Evolutionary conservation across 2,329 filamentous ascomycete species (phyloP), one percentile per base, ranked within the genome.

Genomic region (Falciphora oryzae): DNA sequence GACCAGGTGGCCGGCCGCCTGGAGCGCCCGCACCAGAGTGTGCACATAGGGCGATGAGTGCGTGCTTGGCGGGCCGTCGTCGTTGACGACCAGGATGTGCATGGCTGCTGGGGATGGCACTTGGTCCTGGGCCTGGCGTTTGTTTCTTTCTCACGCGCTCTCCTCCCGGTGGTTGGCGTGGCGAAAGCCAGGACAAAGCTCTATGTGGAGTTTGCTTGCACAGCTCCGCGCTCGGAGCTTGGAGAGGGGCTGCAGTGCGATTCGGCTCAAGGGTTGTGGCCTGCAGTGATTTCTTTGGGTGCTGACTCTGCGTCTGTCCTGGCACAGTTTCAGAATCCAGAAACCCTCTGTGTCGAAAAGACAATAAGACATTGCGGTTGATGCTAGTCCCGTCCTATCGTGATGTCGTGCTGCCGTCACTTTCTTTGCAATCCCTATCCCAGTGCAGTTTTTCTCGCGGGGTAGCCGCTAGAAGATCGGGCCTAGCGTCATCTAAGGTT

Each of bases 41-140:
- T 92, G 90, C 67, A 94, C 85, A 72, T 94, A 94, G 10, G 91
- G 91, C 59, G 90, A 93, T 56, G 90, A 91, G 73, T 89, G 85
- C 66, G 88, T 84, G 38, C 89, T 92, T 68, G 91, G 91, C 63
- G 91, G 91, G 22, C 91, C 91, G 78, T 94, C 91, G 73, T 94
- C 91, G 79, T 94, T 94, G 69, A 87, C 86, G 64, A 90, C 79
- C 70, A 87, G 83, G 70, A 87, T 87, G 71, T 87, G 85, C 85
- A 87, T 87, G 65, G 71, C 77, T 68, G 50, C 18, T 10, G n/a
- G n/a, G 28, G 62, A 13, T 28, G 60, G 25, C 29, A 10, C 60
- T 56, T 62, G 61, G 14, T 53, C 5, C 44, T 18, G 44, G 44
- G 22, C 25, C 29, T 44, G 29, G n/a, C 25, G 29, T 7, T 32